Evolutionary conservation across 2,329 filamentous ascomycete species (phyloP).

Genomic region (Fusarium sp.): DNA sequence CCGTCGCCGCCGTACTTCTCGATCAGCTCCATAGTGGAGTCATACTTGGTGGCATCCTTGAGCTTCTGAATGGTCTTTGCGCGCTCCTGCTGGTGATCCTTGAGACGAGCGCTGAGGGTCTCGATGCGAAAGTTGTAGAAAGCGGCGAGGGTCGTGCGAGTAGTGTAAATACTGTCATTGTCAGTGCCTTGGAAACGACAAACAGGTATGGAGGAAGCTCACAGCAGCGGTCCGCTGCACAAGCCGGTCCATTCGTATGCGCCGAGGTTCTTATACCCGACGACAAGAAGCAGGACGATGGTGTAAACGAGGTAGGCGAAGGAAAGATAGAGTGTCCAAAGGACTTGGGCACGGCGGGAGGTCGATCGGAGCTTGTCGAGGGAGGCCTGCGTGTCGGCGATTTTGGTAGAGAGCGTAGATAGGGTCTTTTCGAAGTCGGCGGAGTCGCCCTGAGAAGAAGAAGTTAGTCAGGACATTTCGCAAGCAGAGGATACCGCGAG

Average conservation of each 20-base stretch:
- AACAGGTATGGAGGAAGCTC: constrained; percentile 48
- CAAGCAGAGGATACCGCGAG: background rate
- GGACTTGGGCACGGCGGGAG: constrained; percentile 82
- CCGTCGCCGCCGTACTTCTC: constrained; percentile 90
- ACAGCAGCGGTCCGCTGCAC: constrained; percentile 83
- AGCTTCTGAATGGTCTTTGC: constrained; percentile 92
- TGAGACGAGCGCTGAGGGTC: constrained; percentile 74
- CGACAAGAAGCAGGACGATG: constrained; percentile 84
- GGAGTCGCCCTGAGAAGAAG: constrained; percentile 73
- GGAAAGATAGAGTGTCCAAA: constrained; percentile 90
- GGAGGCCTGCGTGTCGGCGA: constrained; percentile 77
- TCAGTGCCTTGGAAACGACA: constrained; percentile 23
- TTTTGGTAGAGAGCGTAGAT: constrained; percentile 84
- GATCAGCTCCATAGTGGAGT: constrained; percentile 90
- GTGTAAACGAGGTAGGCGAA: constrained; percentile 91
- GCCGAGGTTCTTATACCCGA: constrained; percentile 85
- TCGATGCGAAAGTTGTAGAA: constrained; percentile 88
- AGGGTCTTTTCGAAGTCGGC: constrained; percentile 95
- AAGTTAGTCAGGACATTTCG: constrained; percentile 22
- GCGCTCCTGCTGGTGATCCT: constrained; percentile 81
- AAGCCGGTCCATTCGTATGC: constrained; percentile 82
- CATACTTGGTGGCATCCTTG: constrained; percentile 95
- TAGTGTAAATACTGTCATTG: constrained; percentile 77
- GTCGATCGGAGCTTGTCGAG: constrained; percentile 80
- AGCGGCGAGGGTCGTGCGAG: constrained; percentile 73